Percentiles rank a stretch among this genome's conserved stretches.
Conservation (phyloP, 495 filamentous ascomycete genomes). For the Cenococcum geophilum region DNA sequence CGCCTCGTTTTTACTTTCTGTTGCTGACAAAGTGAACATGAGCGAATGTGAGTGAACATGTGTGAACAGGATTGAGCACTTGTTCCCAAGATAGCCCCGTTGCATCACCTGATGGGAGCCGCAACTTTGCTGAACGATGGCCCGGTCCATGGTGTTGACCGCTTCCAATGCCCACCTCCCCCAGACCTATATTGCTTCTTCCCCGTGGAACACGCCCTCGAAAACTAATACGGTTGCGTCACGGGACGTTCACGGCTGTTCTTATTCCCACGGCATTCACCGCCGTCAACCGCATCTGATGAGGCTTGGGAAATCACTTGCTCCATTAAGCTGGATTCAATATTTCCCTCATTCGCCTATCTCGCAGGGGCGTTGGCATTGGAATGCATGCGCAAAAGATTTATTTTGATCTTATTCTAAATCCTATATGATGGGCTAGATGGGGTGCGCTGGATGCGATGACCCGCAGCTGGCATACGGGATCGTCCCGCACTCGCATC, state of each 20-base stretch:
- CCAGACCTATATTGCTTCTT: neutral
- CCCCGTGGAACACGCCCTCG: conserved; percentile 7
- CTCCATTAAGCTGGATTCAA: neutral
- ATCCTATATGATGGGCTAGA: conserved; percentile 4
- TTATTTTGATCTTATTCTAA: conserved; percentile 4
- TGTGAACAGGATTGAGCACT: too few relatives aligned
- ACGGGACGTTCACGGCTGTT: too few relatives aligned
- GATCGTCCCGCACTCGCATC: conserved; percentile 25
- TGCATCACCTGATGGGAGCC: conserved; percentile 3
- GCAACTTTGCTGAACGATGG: neutral
- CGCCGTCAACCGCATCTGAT: too few relatives aligned
- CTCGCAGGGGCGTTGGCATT: neutral
- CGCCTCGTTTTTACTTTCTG: too few relatives aligned
- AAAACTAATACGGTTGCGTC: neutral
- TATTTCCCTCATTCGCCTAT: neutral
- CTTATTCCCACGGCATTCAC: too few relatives aligned
- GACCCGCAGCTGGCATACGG: neutral
- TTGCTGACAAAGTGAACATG: too few relatives aligned
- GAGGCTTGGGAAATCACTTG: neutral
- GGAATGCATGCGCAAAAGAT: conserved; percentile 2
- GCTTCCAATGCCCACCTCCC: too few relatives aligned
- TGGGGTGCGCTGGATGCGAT: neutral
- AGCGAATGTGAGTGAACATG: too few relatives aligned
- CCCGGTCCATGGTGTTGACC: too few relatives aligned
- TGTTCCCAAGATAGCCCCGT: too few relatives aligned